Evolutionary conservation across 306 rosid species (phyloP).

Genomic region (Cercis canadensis): DNA sequence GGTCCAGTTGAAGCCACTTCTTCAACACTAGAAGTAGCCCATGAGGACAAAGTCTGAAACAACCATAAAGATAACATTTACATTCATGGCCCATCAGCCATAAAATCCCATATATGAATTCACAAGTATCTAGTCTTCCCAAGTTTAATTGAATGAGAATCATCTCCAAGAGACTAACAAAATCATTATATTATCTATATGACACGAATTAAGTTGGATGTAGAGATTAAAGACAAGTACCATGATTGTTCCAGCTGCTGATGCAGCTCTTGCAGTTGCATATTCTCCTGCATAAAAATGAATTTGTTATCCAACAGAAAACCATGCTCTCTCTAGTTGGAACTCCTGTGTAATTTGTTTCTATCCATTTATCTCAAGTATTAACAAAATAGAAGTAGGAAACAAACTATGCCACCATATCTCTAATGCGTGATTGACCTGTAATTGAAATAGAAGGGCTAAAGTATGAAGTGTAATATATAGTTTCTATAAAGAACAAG

Average conservation of each 20-base stretch:
- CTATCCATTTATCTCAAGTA: too few species aligned
- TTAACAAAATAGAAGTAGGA: too few species aligned
- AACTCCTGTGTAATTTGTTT: too few species aligned
- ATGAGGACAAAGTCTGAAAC: constrained; percentile 92
- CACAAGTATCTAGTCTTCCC: too few species aligned
- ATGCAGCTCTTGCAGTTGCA: constrained; percentile 92
- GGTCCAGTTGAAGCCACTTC: constrained; percentile 99
- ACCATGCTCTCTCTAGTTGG: not conserved
- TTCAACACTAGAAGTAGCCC: constrained; percentile 98
- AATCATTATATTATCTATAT: not conserved
- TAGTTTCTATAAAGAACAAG: constrained; percentile 36
- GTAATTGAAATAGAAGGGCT: too few species aligned
- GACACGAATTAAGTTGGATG: too few species aligned
- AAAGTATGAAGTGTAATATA: too few species aligned
- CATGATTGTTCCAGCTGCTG: constrained; percentile 88
- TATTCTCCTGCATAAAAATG: constrained; percentile 65
- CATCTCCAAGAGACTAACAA: not conserved
- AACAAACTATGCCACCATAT: too few species aligned
- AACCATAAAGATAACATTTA: constrained; percentile 26
- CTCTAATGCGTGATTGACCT: too few species aligned
- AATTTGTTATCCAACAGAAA: constrained; percentile 29
- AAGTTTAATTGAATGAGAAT: too few species aligned
- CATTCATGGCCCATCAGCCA: constrained; percentile 11
- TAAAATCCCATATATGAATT: constrained; percentile 15
- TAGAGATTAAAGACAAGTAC: constrained; percentile 55